Evolutionary conservation across 2,329 filamentous ascomycete species (phyloP).

Genomic region (Exophiala sideris): DNA sequence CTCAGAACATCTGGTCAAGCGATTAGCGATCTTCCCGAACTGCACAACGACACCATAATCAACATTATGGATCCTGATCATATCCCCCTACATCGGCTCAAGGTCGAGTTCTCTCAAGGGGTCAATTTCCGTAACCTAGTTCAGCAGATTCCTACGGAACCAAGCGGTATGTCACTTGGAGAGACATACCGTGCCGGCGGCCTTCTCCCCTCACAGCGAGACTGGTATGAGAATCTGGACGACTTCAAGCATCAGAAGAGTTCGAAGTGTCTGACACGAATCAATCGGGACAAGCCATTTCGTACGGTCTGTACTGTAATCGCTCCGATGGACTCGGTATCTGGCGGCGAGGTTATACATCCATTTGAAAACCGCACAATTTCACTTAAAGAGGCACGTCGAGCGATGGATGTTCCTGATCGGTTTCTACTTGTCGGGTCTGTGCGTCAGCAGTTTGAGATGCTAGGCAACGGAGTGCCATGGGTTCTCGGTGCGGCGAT

Average conservation of each 20-base stretch:
- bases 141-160: slow-evolving; percentile 57
- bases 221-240: slow-evolving; percentile 33
- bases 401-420: slow-evolving; percentile 69
- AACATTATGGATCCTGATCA: slow-evolving; percentile 70
- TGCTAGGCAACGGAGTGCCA: slow-evolving; percentile 75
- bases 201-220: slow-evolving; percentile 27
- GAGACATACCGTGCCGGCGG: slow-evolving; percentile 16
- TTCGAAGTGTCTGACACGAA: slow-evolving; percentile 27
- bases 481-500: slow-evolving; percentile 64
- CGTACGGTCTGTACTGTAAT: slow-evolving; percentile 60
- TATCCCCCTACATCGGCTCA: slow-evolving; percentile 45
- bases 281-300: slow-evolving; percentile 52
- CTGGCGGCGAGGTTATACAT: slow-evolving; percentile 50
- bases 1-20: slow-evolving; percentile 48
- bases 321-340: slow-evolving; percentile 55
- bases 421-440: slow-evolving; percentile 65
- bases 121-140: slow-evolving; percentile 47
- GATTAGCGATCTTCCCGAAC: slow-evolving; percentile 58
- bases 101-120: slow-evolving; percentile 29
- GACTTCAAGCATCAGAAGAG: slow-evolving; percentile 21
- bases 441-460: slow-evolving; percentile 55
- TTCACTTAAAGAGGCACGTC: slow-evolving; percentile 63
- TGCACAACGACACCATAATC: slow-evolving; percentile 59
- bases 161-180: slow-evolving; percentile 19
- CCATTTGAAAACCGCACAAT: slow-evolving; percentile 62